These are phyloP conservation scores for Kuraishia molischiana DNA, from an alignment of 805 yeast species.

Conservation along the genomic window DNA sequence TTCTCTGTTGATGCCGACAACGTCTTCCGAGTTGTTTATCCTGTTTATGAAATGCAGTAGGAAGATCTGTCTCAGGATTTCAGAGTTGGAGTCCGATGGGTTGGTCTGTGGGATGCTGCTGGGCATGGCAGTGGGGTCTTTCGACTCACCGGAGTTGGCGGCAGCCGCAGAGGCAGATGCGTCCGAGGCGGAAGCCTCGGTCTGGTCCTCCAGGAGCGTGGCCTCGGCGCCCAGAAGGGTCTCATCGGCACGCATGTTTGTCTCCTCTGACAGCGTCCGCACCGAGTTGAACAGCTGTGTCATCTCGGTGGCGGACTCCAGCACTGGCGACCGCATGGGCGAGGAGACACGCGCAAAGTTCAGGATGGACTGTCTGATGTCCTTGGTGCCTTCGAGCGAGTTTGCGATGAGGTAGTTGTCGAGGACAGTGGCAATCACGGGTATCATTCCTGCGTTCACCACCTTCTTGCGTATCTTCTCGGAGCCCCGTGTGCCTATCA, in stretches of 20 bases:
- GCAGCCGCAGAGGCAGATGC: not conserved
- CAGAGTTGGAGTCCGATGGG: slow-evolving; percentile 10
- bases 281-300: slow-evolving; percentile 1
- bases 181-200: not conserved
- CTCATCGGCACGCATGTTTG: slow-evolving; percentile 1
- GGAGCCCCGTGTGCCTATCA: slow-evolving; percentile 89
- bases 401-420: slow-evolving; percentile 57
- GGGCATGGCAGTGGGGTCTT: not conserved
- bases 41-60: slow-evolving; percentile 17
- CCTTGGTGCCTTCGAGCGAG: not conserved
- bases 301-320: not conserved
- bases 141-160: not conserved
- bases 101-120: not conserved
- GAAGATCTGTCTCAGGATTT: slow-evolving; percentile 14
- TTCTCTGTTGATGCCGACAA: slow-evolving; percentile 11
- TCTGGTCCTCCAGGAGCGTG: not conserved
- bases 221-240: slow-evolving; percentile 1
- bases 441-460: slow-evolving; percentile 86
- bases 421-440: slow-evolving; percentile 82
- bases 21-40: slow-evolving; percentile 13
- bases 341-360: not conserved
- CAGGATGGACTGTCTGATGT: not conserved
- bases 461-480: slow-evolving; percentile 78
- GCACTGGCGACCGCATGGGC: not conserved
- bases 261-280: not conserved